Evolutionary conservation across 768 basidiomycete species (phyloP).

Genomic region (Psilocybe azurescens): DNA sequence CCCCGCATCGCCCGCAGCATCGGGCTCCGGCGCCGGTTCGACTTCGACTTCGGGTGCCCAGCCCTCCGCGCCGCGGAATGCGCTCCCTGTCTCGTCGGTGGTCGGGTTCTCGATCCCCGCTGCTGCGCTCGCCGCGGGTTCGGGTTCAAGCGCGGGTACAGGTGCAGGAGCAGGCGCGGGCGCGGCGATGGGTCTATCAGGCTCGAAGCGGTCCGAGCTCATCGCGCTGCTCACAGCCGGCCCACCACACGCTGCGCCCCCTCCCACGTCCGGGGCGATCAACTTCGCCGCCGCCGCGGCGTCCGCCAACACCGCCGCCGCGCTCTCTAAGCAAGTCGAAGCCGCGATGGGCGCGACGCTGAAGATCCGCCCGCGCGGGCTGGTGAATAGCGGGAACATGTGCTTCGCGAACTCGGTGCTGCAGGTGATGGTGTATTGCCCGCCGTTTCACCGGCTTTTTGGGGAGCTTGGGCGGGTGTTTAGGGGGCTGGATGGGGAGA

Average conservation of each 20-base stretch:
- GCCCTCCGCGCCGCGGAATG: slow-evolving; percentile 37
- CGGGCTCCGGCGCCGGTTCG: slow-evolving; percentile 38
- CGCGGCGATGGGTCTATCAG: slow-evolving; percentile 24
- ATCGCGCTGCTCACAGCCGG: slow-evolving; percentile 56
- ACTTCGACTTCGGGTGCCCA: slow-evolving; percentile 28
- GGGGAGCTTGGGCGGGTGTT: slow-evolving; percentile 60
- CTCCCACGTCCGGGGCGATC: slow-evolving; percentile 9
- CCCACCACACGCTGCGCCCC: slow-evolving; percentile 24
- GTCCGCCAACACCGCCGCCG: slow-evolving; percentile 8
- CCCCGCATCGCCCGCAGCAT: slow-evolving; percentile 38
- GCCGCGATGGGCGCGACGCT: neutral
- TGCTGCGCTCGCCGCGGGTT: slow-evolving; percentile 29
- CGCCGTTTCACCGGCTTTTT: slow-evolving; percentile 85
- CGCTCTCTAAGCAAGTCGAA: neutral
- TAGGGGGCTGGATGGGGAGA: neutral
- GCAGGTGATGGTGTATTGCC: slow-evolving; percentile 88
- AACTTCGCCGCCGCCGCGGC: slow-evolving; percentile 24
- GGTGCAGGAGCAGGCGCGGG: neutral
- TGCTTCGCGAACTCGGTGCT: slow-evolving; percentile 97
- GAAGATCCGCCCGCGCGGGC: slow-evolving; percentile 70
- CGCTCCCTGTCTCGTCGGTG: slow-evolving; percentile 72
- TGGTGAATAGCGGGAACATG: slow-evolving; percentile 96
- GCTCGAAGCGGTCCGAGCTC: slow-evolving; percentile 52
- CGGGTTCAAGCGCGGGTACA: slow-evolving; percentile 18
- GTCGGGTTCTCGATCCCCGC: slow-evolving; percentile 79